Evolutionary conservation across 495 filamentous ascomycete genomes (phyloP), one percentile per base, ranked within the genome.

Genomic region (Halenospora varia): DNA sequence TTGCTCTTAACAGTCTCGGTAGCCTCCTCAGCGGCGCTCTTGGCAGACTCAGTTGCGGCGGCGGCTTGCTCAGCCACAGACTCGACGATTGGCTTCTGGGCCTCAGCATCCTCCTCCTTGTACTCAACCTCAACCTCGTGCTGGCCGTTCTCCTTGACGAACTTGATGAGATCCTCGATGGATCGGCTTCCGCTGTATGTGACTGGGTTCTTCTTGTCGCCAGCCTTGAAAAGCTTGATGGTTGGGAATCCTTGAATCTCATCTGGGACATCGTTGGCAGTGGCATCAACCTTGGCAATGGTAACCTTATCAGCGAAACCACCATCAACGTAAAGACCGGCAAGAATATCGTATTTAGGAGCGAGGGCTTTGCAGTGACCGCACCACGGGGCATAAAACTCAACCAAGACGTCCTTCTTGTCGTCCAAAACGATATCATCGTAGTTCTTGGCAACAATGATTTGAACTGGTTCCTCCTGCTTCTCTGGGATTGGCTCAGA

Each of bases 341-440:
- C 94, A 55, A 99, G 89, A 71, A 96, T 90, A 62, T 95, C 90
- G 69, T 93, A 94, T 77, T 94, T 90, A 59, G 89, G 89, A 45
- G 88, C 89, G 25, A 94, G 77, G 60, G 90, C 88, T 80, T 98
- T 98, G 88, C 94, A 98, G 82, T 98, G 94, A 63, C 94, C 94
- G 71, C 95, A 99, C 95, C 94, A 97, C 42, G 95, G 95, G 22
- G 94, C 94, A 72, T 95, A 99, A 81, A 96, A 99, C 78, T 99
- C 94, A 56, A 96, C 82, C 60, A 99, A 82, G 45, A 99, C 94
- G 75, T 99, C 94, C 84, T 97, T 96, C 61, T 88, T 80, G 70
- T 96, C 88, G 65, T 99, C 85, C 26, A 97, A 81, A 68, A 99
- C 93, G 50, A 97, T 71, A 10, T 96, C 86, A 53, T 97, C 82